Evolutionary conservation across 768 basidiomycete species (phyloP).

Genomic region (Russula compacta): DNA sequence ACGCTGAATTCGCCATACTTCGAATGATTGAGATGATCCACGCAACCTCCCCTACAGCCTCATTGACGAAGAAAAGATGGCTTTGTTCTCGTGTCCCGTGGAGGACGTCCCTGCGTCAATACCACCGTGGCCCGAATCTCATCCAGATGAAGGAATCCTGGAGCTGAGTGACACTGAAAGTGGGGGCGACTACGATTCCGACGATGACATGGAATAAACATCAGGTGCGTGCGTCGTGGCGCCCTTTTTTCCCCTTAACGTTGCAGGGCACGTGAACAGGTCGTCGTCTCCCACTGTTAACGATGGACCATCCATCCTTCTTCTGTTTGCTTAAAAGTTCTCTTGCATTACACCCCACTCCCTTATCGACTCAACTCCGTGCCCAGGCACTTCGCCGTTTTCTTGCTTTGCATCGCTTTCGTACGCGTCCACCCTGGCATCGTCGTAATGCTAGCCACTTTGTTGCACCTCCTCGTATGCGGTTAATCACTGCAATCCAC

Average conservation of each 20-base stretch:
- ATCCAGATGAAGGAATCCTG: slow-evolving; percentile 33
- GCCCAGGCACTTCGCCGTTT: slow-evolving; percentile 1
- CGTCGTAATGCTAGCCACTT: neutral
- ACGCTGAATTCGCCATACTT: neutral
- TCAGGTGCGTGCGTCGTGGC: slow-evolving; percentile 8
- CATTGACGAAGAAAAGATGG: slow-evolving; percentile 27
- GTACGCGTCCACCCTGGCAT: neutral
- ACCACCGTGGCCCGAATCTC: slow-evolving; percentile 36
- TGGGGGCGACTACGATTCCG: slow-evolving; percentile 27
- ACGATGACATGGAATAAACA: slow-evolving; percentile 3
- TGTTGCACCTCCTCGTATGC: neutral
- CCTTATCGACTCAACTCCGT: neutral
- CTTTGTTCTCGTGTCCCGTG: neutral
- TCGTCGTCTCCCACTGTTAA: neutral
- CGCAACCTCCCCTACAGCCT: slow-evolving; percentile 24
- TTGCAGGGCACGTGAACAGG: neutral
- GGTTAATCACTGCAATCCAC: neutral
- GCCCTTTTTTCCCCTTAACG: neutral
- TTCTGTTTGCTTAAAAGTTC: neutral
- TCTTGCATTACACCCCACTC: neutral
- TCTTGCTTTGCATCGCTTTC: neutral
- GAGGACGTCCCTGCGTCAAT: neutral
- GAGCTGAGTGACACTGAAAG: slow-evolving; percentile 38
- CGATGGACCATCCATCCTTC: neutral
- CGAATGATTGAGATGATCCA: slow-evolving; percentile 2